Base-by-base conservation (phyloP, 805 yeast species). In the Ogataea paraovalis region DNA sequence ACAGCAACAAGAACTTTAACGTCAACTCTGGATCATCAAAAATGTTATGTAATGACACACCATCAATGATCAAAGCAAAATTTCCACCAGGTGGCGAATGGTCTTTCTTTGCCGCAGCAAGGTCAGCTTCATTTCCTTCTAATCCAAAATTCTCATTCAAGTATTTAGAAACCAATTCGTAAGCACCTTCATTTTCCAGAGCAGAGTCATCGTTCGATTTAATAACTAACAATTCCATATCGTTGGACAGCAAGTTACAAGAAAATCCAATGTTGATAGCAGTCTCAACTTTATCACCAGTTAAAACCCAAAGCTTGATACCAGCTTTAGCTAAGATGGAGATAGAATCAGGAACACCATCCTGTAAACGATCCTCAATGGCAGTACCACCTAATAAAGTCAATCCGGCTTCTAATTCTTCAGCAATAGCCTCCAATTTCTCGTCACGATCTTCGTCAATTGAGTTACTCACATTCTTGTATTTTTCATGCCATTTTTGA, bases 261-360 rank as follows among this genome's bases (percentile, higher is more conserved):
- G 88, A 81, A 60, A 83, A 86, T 1, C 92, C 94, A 64, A 86
- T 86, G 61, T 85, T 83, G 61, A 86, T 86, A 2, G 94, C 94
- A 9, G 94, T 86, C 65, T 86, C 94, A 44, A 86, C 80, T 62
- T 83, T 80, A 65, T 86, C 94, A 53, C 94, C 94, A 9, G 94
- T 86, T 27, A 86, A 71, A 45, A 86, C 91, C 94, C 94, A 86
- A 42, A 86, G 69, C 63, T 86, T 86, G 57, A 86, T 82, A 42
- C 94, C 94, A 0, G 91, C 92, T 42, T 75, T 69, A 5, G 82
- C 79, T 43, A 86, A 71, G 37, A 80, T 62, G 14, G 83, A 76
- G 56, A 86, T 86, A 1, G 92, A 73, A 44, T 80, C 83, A 0
- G 92, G 90, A 19, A 86, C 94, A 49, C 89, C 91, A 37, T 78